A percentile compares a stretch with the other conserved stretches of the same genome.
phyloP scores from a whole-genome alignment of 257 asterid species.

The Primulina huaijiensis region DNA sequence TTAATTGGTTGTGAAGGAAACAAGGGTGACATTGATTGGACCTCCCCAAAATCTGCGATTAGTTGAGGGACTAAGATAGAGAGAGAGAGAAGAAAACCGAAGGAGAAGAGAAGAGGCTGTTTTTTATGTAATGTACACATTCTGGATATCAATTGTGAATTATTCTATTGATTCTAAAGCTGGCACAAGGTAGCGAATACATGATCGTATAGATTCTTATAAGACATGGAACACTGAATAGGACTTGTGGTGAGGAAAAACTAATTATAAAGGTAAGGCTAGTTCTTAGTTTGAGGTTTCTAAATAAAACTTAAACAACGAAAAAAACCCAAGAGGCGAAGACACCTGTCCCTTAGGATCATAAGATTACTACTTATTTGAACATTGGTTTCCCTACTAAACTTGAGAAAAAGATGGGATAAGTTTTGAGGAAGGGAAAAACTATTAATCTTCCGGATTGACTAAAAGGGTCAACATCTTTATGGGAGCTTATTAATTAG shows the following conservation, averaged over 20 bases:
- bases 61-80: background rate
- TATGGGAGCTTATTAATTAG: background rate
- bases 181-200: too few species aligned
- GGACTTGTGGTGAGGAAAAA: too few species aligned
- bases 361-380: background rate
- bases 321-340: background rate
- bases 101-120: too few species aligned
- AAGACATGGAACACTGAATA: too few species aligned
- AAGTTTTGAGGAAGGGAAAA: conserved; percentile 3
- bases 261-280: too few species aligned
- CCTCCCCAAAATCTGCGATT: background rate
- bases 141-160: too few species aligned
- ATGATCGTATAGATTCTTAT: too few species aligned
- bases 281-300: too few species aligned
- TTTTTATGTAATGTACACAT: too few species aligned
- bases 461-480: background rate
- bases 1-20: background rate
- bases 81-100: background rate
- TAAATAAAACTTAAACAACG: background rate
- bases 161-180: too few species aligned
- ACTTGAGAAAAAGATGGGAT: background rate
- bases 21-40: background rate
- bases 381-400: background rate
- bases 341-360: background rate
- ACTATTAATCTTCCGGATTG: background rate